Evolutionary conservation across 2,329 filamentous ascomycete species (phyloP), one percentile per base, ranked within the genome.

Genomic region (Periconia sp.): DNA sequence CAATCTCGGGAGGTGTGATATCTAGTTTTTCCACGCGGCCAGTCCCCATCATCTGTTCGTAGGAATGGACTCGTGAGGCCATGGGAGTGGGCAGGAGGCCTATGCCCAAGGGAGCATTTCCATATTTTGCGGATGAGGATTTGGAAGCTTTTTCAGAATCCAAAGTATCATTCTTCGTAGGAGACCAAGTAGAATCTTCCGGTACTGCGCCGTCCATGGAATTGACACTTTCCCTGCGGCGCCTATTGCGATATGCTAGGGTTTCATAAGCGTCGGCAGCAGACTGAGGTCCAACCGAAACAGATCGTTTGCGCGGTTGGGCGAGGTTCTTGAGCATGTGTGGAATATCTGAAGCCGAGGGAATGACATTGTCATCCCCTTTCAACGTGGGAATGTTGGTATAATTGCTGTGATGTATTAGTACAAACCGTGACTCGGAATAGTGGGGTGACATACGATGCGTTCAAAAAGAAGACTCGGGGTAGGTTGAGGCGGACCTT

Each of bases 191-290:
- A 21, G 50, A 56, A 43, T 53, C 65, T 51, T 58, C 66, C 1
- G 59, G 56, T n/a, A 60, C 55, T 6, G 40, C 57, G 21, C 56
- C 65, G 43, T 64, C 68, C 15, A 52, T 47, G 6, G 72, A 74
- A n/a, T 75, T 78, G 17, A 78, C 72, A 57, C 82, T 86, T 57
- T 86, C 81, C 37, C 82, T 76, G 41, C 85, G 74, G 44, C 78
- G 76, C 53, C 86, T 82, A 56, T 96, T 90, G 15, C 92, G 85
- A 65, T 96, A 96, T 5, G 92, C 94, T 35, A 99, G 78, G 15
- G 91, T 90, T 74, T 99, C 94, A 72, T 96, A 96, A 17, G 91
- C 94, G 72, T 99, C 94, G 2, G 94, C 94, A 48, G 92, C 92
- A 32, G 92, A 96, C 72, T 97, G 94, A 2, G 94, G 94, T 0